Conservation (phyloP, 2,329 filamentous ascomycete genomes). For the Drechslerella dactyloides region DNA sequence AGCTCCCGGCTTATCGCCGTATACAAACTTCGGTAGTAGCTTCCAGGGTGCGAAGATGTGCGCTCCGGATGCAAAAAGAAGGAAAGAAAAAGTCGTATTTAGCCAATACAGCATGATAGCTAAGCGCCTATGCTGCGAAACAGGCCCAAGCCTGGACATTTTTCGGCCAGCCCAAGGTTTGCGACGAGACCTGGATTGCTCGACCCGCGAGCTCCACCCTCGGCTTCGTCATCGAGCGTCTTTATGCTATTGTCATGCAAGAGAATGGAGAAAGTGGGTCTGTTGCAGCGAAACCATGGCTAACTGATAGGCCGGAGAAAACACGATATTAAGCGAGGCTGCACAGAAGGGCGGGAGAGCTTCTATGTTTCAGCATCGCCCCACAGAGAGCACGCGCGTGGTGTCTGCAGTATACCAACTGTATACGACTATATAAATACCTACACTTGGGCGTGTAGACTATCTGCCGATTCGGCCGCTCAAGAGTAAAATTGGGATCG, state of each 20-base stretch:
- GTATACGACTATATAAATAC: not conserved
- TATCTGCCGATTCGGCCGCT: no score
- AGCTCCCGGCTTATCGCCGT: no score
- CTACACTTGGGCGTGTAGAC: no score
- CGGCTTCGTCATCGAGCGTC: not conserved
- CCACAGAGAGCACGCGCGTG: not conserved
- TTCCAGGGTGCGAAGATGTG: not conserved
- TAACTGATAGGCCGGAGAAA: conserved; percentile 1
- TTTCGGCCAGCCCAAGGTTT: conserved; percentile 11
- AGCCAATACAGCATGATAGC: conserved; percentile 20
- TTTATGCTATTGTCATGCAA: not conserved
- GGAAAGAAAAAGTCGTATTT: conserved; percentile 6
- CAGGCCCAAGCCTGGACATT: not conserved
- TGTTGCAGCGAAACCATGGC: not conserved
- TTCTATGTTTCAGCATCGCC: conserved; percentile 4
- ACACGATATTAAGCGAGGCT: not conserved
- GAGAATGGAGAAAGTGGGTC: not conserved
- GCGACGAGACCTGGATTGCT: not conserved
- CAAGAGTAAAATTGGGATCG: not conserved
- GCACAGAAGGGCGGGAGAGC: conserved; percentile 6
- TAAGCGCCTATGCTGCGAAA: conserved; percentile 36
- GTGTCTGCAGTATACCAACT: not conserved
- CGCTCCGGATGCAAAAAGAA: not conserved
- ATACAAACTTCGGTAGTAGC: no score
- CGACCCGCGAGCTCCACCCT: not conserved